A percentile compares a stretch with the other conserved stretches of the same genome.
These are phyloP conservation scores for Nelumbo lutea DNA, from an alignment of 164 flowering plant species.

Conservation along the genomic window DNA sequence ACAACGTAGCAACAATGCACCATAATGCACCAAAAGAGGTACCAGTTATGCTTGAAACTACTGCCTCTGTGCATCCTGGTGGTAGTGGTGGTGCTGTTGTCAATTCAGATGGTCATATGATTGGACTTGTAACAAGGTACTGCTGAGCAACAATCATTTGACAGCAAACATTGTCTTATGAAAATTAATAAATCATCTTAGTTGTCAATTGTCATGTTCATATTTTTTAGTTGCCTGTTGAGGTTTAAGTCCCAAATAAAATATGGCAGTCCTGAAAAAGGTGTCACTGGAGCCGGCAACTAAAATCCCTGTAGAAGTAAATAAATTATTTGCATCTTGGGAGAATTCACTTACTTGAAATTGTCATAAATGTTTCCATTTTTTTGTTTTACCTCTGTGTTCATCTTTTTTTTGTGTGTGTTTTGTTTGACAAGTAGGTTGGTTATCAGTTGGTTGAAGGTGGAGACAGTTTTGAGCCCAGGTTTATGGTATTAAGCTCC, in stretches of 20 bases:
- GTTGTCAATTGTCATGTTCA: no score
- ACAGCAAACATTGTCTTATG: neutral
- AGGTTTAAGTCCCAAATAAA: no score
- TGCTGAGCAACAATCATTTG: neutral
- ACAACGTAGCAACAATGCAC: neutral
- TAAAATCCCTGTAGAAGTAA: neutral
- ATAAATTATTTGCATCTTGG: neutral
- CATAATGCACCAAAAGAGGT: constrained; percentile 12
- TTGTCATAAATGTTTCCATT: neutral
- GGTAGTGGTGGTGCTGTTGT: constrained; percentile 95
- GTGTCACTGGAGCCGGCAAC: neutral
- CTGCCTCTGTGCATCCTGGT: constrained; percentile 97
- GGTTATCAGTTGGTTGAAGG: no score
- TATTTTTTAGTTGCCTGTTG: neutral
- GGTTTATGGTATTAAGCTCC: no score
- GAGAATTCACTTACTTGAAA: neutral
- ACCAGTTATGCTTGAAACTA: constrained; percentile 91
- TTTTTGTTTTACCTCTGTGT: no score
- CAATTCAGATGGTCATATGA: constrained; percentile 73
- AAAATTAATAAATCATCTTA: neutral
- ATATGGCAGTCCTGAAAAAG: neutral
- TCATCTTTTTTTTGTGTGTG: no score
- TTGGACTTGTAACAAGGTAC: constrained; percentile 96
- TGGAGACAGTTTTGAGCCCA: no score
- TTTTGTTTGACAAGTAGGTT: no score